Base-by-base conservation (phyloP, 805 yeast genomes). In the Alloascoidea hylecoeti region DNA sequence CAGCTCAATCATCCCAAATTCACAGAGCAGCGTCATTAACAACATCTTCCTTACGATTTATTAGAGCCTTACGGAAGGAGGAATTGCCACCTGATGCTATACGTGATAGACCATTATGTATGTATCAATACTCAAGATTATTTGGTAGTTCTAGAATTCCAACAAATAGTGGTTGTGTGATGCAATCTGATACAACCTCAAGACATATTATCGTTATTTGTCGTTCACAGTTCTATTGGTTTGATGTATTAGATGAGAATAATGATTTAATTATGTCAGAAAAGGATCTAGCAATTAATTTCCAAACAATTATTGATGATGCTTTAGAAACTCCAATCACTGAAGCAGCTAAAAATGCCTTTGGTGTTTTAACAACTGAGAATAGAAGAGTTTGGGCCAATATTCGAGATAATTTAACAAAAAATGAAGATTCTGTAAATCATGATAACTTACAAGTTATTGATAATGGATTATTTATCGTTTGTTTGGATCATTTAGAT, bases 191-290 rank as follows among this genome's bases (percentile, higher is more conserved):
- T 55, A 53, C 66, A 4, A 63, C 74, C 5, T 75, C 92, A 1
- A 80, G 75, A 49, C 96, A 86, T 55, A 74, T 86, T 28, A 78
- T 85, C 5, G 88, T 86, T 13, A 60, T 84, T 54, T 76, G 84
- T 44, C 77, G 81, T 50, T 81, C 94, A 2, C 95, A 86, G 56
- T 83, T 85, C 56, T 86, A 86, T 59, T 86, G 96, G 95, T 86
- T 86, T 53, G 95, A 86, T 52, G 96, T 86, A 1, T 61, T 86
- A 48, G 94, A 85, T 56, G 65, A 66, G 36, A 60, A 75, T 44
- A 74, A 81, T 52, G 77, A 82, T 50, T 64, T 86, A 44, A 67
- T 85, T 36, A 63, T 86, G 51, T 66, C 78, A 1, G 89, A 84
- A 50, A 73, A 70, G 39, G 94, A 84, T 53, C 66, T 86, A 46